Evolutionary conservation across 345 rosid genomes (phyloP).

Genomic region (Pseudoturritis turrita): DNA sequence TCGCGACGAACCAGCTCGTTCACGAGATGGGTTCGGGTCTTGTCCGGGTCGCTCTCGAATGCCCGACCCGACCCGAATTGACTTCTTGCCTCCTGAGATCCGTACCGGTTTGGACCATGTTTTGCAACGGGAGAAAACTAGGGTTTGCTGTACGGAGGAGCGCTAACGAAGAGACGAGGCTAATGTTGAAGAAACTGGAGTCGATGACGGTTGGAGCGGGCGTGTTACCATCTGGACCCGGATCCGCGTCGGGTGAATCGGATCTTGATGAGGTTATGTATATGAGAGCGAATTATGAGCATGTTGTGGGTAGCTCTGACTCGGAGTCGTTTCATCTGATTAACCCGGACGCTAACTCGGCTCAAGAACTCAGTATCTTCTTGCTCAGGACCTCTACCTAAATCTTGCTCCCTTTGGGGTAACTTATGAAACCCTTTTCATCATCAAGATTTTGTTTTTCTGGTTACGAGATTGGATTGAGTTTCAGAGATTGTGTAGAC

Average conservation of each 20-base stretch:
- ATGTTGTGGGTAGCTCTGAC: constrained; percentile 61
- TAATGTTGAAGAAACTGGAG: constrained; percentile 64
- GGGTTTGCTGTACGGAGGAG: constrained; percentile 64
- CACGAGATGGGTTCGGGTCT: constrained; percentile 72
- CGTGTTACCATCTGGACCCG: constrained; percentile 48
- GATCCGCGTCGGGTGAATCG: constrained; percentile 32
- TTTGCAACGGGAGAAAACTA: constrained; percentile 56
- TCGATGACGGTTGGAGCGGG: constrained; percentile 82
- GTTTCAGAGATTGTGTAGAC: background rate
- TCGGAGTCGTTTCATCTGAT: constrained; percentile 84
- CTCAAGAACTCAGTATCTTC: constrained; percentile 89
- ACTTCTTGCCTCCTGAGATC: constrained; percentile 51
- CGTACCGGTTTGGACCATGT: constrained; percentile 68
- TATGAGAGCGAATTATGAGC: constrained; percentile 86
- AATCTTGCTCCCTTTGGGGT: background rate
- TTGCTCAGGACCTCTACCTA: constrained; percentile 48
- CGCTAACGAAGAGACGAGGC: constrained; percentile 38
- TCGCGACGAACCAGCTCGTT: constrained; percentile 56
- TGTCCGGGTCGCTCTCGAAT: constrained; percentile 75
- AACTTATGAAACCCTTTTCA: constrained; percentile 31
- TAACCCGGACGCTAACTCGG: constrained; percentile 57
- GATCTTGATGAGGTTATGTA: constrained; percentile 66
- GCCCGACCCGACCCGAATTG: constrained; percentile 45
- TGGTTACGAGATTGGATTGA: background rate
- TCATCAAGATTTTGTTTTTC: constrained; percentile 8